Conservation (phyloP, 345 rosid genomes). For the Salix viminalis region DNA sequence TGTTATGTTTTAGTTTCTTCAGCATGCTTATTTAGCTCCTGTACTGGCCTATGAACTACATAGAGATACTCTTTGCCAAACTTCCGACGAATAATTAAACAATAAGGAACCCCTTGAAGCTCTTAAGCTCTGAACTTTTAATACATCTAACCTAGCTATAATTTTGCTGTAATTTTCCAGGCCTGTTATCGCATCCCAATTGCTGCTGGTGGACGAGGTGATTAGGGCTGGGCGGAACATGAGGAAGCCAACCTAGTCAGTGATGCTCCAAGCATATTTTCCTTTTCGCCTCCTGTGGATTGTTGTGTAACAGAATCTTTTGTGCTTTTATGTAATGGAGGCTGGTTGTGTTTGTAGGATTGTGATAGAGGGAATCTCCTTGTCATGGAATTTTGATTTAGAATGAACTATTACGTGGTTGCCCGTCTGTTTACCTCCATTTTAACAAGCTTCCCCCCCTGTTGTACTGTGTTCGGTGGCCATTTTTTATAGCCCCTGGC, state of each 20-base stretch:
- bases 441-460: background rate
- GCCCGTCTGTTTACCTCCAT: background rate
- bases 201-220: conserved; percentile 93
- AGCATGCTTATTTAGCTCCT: no score
- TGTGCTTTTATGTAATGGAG: conserved; percentile 7
- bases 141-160: background rate
- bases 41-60: background rate
- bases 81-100: background rate
- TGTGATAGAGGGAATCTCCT: conserved; percentile 1
- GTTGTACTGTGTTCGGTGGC: background rate
- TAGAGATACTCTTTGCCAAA: background rate
- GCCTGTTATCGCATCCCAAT: conserved; percentile 90
- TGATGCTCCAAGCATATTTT: background rate
- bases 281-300: background rate
- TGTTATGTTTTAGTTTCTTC: no score
- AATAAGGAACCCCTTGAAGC: background rate
- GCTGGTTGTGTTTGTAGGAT: background rate
- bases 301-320: background rate
- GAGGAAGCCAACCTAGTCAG: conserved; percentile 74
- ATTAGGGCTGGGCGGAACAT: conserved; percentile 95
- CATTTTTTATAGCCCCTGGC: background rate
- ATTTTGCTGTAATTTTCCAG: conserved; percentile 36
- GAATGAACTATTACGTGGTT: background rate
- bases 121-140: background rate
- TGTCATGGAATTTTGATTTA: conserved; percentile 10